A percentile compares a stretch with the other conserved stretches of the same genome.
These are phyloP conservation scores for Dothistroma pini DNA, from an alignment of 2,329 filamentous ascomycete species.

Conservation along the genomic window DNA sequence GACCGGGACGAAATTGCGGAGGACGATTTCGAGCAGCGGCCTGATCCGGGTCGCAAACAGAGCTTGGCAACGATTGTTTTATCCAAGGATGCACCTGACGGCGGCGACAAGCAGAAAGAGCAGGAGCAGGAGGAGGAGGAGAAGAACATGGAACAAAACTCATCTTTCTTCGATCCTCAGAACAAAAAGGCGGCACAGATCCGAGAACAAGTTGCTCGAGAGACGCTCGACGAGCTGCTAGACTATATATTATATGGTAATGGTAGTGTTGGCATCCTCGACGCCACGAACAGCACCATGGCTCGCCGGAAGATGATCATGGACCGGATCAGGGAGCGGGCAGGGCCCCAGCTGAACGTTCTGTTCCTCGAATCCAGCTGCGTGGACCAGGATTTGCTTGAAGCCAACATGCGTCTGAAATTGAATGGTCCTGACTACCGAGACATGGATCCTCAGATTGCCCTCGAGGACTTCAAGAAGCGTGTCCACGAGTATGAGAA, in stretches of 20 bases:
- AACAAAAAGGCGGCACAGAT: slow-evolving; percentile 79
- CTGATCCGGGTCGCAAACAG: slow-evolving; percentile 15
- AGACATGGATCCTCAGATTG: slow-evolving; percentile 82
- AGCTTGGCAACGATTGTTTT: slow-evolving; percentile 22
- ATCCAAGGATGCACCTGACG: slow-evolving; percentile 16
- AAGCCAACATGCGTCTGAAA: slow-evolving; percentile 96
- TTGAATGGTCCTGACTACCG: slow-evolving; percentile 94
- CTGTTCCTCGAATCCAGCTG: slow-evolving; percentile 96
- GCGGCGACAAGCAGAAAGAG: slow-evolving; percentile 13
- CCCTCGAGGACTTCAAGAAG: slow-evolving; percentile 86
- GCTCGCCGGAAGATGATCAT: slow-evolving; percentile 72
- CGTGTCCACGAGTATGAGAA: slow-evolving; percentile 92
- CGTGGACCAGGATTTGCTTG: slow-evolving; percentile 74
- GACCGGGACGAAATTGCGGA: slow-evolving; percentile 24
- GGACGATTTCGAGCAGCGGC: slow-evolving; percentile 10
- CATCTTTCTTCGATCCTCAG: slow-evolving; percentile 87
- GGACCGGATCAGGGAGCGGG: slow-evolving; percentile 73
- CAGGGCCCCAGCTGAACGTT: slow-evolving; percentile 81
- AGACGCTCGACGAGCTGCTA: slow-evolving; percentile 86
- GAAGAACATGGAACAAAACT: slow-evolving; percentile 76
- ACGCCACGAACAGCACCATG: slow-evolving; percentile 95
- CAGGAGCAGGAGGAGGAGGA: slow-evolving; percentile 33
- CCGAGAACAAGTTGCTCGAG: slow-evolving; percentile 86
- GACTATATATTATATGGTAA: slow-evolving; percentile 80
- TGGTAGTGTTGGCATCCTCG: slow-evolving; percentile 89